phyloP scores from a whole-genome alignment of 345 rosid species.

The Rhodamnia argentea region DNA sequence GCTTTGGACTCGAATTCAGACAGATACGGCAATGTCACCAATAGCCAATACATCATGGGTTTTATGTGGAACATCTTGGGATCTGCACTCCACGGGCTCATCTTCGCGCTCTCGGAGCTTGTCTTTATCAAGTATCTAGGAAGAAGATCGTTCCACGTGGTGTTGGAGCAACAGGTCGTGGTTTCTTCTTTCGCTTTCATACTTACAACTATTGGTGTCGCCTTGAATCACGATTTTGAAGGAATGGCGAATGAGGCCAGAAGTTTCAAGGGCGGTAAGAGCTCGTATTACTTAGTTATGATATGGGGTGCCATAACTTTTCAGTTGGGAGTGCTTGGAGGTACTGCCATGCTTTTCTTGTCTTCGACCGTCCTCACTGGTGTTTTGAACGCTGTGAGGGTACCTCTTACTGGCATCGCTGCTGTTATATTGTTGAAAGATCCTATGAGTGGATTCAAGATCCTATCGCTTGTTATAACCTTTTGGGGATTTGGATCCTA shows the following conservation, averaged over 20 bases:
- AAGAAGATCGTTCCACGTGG: constrained; percentile 73
- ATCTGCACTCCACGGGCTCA: constrained; percentile 80
- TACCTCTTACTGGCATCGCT: constrained; percentile 66
- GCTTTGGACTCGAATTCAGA: constrained; percentile 78
- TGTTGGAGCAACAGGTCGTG: constrained; percentile 78
- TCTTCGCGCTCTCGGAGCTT: constrained; percentile 78
- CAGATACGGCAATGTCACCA: constrained; percentile 32
- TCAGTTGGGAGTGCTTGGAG: constrained; percentile 67
- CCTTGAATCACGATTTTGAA: constrained; percentile 40
- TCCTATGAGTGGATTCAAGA: constrained; percentile 88
- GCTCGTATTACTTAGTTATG: constrained; percentile 37
- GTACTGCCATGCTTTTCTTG: constrained; percentile 58
- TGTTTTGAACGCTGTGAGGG: constrained; percentile 78
- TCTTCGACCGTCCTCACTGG: constrained; percentile 79
- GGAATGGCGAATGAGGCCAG: constrained; percentile 40
- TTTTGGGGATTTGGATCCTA: constrained; percentile 81
- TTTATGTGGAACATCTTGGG: constrained; percentile 74
- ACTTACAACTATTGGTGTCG: constrained; percentile 60
- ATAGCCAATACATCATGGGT: constrained; percentile 54
- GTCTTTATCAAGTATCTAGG: constrained; percentile 59
- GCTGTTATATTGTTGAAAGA: constrained; percentile 72
- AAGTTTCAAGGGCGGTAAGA: constrained; percentile 40
- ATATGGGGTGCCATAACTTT: constrained; percentile 62
- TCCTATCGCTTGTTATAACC: constrained; percentile 60
- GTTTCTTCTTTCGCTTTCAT: constrained; percentile 57